Base-by-base conservation (phyloP, 257 asterid genomes). In the Solanum appendiculatum region DNA sequence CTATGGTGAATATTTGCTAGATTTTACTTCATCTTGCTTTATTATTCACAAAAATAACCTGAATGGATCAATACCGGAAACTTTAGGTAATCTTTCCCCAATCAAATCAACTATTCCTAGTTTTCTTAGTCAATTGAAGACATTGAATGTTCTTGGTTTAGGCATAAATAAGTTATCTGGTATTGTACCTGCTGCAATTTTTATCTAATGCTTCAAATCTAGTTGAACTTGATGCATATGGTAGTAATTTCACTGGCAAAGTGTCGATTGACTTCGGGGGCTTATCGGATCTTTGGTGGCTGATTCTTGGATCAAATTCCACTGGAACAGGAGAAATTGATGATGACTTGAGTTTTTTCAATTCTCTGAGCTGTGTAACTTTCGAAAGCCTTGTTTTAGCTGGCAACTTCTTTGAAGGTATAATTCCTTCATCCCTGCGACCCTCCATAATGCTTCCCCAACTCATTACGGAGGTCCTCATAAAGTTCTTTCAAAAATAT, bases 161-260 rank as follows among this genome's bases (percentile, higher is more conserved):
- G 82, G 69, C 20, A 18, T n/a, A 31, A 87, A 87, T 48, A 36
- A 83, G 44, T 51, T 87, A 58, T 44, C 84, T 36, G 84, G 89
- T 51, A 15, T 27, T 12, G 16, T 87, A 23, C 89, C 89, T 64
- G 40, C 42, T 48, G 36, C 36, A 9, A 27, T 86, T 54, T 86
- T 63, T 73, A 21, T 37, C 82, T 73, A 73, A 73, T 37, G 82
- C 82, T 73, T 73, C 82, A 11, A 73, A 73, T 73, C 82, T 73
- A 9, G 82, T 73, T 23, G 48, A 73, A 37, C 54, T 73, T 37
- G 82, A 73, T 37, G 82, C 54, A 73, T 37, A 37, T 73, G 82
- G 82, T 21, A 37, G 54, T 18, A 73, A 73, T 36, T 73, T 73
- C 48, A 73, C 20, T 37, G 82, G 82, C 29, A 73, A 73, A 73